These are phyloP conservation scores for Pistacia atlantica DNA, from an alignment of 345 rosid species.

Conservation along the genomic window DNA sequence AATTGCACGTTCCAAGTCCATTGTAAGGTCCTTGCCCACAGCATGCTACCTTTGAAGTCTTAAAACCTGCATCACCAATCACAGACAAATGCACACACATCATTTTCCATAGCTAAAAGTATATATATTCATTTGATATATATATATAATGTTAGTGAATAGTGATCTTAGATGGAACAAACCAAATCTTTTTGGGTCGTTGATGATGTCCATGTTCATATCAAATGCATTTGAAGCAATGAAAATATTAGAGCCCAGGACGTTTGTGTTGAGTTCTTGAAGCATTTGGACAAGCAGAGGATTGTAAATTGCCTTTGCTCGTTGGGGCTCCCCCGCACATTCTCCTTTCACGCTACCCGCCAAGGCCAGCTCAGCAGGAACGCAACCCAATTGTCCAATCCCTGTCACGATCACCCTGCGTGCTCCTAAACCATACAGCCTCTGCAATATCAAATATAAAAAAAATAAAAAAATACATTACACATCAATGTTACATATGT, in stretches of 20 bases:
- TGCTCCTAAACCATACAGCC: conserved; percentile 60
- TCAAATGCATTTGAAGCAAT: conserved; percentile 50
- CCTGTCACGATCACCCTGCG: conserved; percentile 82
- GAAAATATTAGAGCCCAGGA: conserved; percentile 47
- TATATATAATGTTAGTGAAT: too few species aligned
- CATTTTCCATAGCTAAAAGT: too few species aligned
- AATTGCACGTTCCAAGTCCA: conserved; percentile 76
- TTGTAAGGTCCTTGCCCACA: conserved; percentile 93
- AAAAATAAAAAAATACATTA: too few species aligned
- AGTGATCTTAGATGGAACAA: neutral
- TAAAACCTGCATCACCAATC: conserved; percentile 53
- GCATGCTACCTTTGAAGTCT: conserved; percentile 73
- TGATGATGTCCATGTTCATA: conserved; percentile 54
- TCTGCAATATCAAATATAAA: conserved; percentile 29
- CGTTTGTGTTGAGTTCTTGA: conserved; percentile 39
- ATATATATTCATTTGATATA: too few species aligned
- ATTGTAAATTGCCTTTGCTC: conserved; percentile 60
- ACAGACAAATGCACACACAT: neutral
- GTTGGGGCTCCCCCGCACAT: conserved; percentile 52
- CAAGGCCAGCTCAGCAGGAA: conserved; percentile 59
- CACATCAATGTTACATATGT: neutral
- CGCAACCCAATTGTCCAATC: conserved; percentile 84
- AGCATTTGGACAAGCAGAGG: conserved; percentile 61
- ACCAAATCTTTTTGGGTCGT: conserved; percentile 64
- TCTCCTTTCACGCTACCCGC: conserved; percentile 50